Base-by-base conservation (phyloP, 441 rosid genomes). In the Populus hybrid region DNA sequence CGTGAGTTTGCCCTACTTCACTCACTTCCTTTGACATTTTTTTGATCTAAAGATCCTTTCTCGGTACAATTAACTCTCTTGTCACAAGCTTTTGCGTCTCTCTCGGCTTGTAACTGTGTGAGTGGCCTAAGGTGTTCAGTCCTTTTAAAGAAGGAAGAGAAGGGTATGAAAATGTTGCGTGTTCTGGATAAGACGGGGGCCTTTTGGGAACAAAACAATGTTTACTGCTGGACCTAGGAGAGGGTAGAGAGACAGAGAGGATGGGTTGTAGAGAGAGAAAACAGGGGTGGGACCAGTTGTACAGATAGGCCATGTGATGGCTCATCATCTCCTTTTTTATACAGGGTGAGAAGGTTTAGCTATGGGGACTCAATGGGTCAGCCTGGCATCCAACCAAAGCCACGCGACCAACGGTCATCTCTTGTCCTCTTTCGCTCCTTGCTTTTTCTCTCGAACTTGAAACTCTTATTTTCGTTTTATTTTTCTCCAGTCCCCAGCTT, bases 21-120 rank as follows among this genome's bases (percentile, higher is more conserved):
- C 82, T 78, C 64, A 87, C 90, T 68, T 89, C 90, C 86, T 86
- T 88, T 4, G 90, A 81, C 93, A 89, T 88, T 29, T 29, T 29
- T 74, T 74, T 5, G 3, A 20, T 24, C 61, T 53, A 18, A 53
- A 53, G 61, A 53, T 12, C 31, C 38, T 65, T 29, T 67, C 33
- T 28, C 18, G 6, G 6, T 29, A 29, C 31, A 29, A 29, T 29
- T 29, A 29, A 29, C 21, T 53, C 61, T 53, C 61, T 18, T 53
- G 1, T 6, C 61, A 53, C n/a, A 53, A 53, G 21, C 61, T 53
- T 53, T 53, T 2, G 61, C 2, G 4, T 6, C 61, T n/a, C 53
- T 40, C 59, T 31, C 20, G 61, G 2, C 18, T 53, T 20, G 31
- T 53, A 53, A 53, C 61, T 53, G 61, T 53, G 61, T 16, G 61